These are phyloP conservation scores for Aspergillus sp. DNA, from an alignment of 2,329 filamentous ascomycete genomes.

Conservation along the genomic window DNA sequence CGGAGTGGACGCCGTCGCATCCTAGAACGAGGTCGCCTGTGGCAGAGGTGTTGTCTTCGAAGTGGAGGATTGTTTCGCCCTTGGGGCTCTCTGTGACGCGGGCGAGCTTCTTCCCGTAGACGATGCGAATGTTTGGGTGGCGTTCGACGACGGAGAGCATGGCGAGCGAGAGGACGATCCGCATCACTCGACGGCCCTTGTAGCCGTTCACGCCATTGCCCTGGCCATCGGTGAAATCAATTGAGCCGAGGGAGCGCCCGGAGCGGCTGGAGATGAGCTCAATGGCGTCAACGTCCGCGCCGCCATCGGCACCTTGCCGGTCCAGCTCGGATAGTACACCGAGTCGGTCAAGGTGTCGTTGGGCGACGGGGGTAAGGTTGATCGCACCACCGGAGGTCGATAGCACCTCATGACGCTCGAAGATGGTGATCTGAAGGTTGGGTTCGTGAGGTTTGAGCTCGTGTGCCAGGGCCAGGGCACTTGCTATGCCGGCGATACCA, in stretches of 20 bases:
- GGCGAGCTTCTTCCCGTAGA: conserved; percentile 48
- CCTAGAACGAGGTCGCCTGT: conserved; percentile 44
- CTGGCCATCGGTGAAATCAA: conserved; percentile 44
- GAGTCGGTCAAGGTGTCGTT: conserved; percentile 48
- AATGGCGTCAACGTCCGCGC: conserved; percentile 46
- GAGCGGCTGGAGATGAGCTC: conserved; percentile 48
- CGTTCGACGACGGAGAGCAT: conserved; percentile 46
- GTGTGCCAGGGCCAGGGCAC: conserved; percentile 37
- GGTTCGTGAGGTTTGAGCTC: conserved; percentile 40
- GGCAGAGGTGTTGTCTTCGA: conserved; percentile 41
- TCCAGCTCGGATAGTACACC: conserved; percentile 46
- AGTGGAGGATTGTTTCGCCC: conserved; percentile 39
- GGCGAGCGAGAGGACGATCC: conserved; percentile 46
- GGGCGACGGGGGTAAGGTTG: conserved; percentile 50
- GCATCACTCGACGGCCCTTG: conserved; percentile 48
- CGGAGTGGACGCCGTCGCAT: conserved; percentile 48
- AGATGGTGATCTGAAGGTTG: conserved; percentile 42
- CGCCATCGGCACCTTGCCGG: conserved; percentile 44
- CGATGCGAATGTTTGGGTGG: conserved; percentile 41
- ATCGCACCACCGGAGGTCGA: conserved; percentile 52
- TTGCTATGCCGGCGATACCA: conserved; percentile 41
- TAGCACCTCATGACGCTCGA: conserved; percentile 46
- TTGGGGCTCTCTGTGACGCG: conserved; percentile 37
- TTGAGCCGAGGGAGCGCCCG: conserved; percentile 41
- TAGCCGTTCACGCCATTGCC: conserved; percentile 46